Evolutionary conservation across 2,329 filamentous ascomycete species (phyloP).

Genomic region (Endoconidiophora polonica): DNA sequence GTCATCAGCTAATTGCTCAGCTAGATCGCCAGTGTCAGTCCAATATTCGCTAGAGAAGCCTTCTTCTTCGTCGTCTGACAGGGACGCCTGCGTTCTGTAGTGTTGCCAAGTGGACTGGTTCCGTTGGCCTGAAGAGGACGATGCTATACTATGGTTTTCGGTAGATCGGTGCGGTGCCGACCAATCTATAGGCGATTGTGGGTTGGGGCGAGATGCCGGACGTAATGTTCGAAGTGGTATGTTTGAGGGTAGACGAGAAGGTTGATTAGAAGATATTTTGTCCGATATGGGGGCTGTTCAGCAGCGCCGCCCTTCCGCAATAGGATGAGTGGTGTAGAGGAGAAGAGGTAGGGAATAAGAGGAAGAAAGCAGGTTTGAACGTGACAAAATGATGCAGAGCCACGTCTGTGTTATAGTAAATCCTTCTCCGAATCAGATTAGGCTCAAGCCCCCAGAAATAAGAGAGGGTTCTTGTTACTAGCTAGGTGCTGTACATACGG

Average conservation of each 20-base stretch:
- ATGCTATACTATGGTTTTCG: constrained; percentile 21
- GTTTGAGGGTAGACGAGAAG: constrained; percentile 57
- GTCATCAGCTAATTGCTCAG: constrained; percentile 73
- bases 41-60: constrained; percentile 53
- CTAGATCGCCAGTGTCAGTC: constrained; percentile 90
- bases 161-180: constrained; percentile 23
- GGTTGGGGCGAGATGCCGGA: constrained; percentile 1
- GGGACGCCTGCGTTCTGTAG: background rate
- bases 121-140: constrained; percentile 1
- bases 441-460: too few species aligned
- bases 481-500: too few species aligned
- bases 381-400: too few species aligned
- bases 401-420: too few species aligned
- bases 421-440: too few species aligned
- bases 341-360: too few species aligned
- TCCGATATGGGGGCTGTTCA: constrained; percentile 55
- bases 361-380: too few species aligned
- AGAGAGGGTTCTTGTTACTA: too few species aligned
- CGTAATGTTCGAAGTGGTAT: constrained; percentile 72
- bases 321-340: too few species aligned
- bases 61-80: constrained; percentile 25
- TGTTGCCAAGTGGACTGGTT: constrained; percentile 6
- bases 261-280: constrained; percentile 71
- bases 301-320: constrained; percentile 54
- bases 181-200: background rate